These are phyloP conservation scores for Saccharomyces hybrid DNA, from an alignment of 1,139 yeast species.

Conservation along the genomic window DNA sequence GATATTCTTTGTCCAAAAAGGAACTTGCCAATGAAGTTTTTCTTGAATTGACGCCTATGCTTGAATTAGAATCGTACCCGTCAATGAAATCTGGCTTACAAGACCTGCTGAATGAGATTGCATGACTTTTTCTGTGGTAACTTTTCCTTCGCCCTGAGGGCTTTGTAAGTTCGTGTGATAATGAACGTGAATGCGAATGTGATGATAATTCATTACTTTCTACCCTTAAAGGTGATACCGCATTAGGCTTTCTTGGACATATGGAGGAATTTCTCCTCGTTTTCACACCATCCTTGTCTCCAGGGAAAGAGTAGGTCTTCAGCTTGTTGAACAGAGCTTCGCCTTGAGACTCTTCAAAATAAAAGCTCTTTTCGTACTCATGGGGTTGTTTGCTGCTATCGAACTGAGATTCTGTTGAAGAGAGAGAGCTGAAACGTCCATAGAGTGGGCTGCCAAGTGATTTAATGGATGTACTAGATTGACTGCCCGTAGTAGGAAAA, in stretches of 20 bases:
- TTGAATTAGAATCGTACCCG: background rate
- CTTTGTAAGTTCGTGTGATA: background rate
- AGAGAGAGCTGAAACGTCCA: background rate
- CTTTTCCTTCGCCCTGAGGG: background rate
- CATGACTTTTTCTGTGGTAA: constrained; percentile 7
- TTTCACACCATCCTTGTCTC: background rate
- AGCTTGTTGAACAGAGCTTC: constrained; percentile 9
- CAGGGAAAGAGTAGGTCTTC: constrained; percentile 4
- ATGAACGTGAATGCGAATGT: background rate
- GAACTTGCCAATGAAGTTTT: constrained; percentile 3
- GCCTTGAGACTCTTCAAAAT: constrained; percentile 8
- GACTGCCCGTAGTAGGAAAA: constrained; percentile 4
- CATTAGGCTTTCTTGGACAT: background rate
- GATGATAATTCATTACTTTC: background rate
- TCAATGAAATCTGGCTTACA: background rate
- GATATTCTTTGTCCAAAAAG: background rate
- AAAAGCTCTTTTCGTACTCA: constrained; percentile 1
- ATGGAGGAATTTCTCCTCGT: constrained; percentile 3
- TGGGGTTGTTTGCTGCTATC: background rate
- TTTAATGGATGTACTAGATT: background rate
- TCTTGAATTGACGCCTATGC: constrained; percentile 4
- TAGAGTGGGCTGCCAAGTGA: background rate
- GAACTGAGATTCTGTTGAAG: background rate
- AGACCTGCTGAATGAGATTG: constrained; percentile 8
- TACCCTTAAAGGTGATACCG: background rate